A percentile compares a stretch with the other conserved stretches of the same genome.
Evolutionary conservation across 768 basidiomycete genomes (phyloP).

Genomic region (Cystobasidium onofrii): DNA sequence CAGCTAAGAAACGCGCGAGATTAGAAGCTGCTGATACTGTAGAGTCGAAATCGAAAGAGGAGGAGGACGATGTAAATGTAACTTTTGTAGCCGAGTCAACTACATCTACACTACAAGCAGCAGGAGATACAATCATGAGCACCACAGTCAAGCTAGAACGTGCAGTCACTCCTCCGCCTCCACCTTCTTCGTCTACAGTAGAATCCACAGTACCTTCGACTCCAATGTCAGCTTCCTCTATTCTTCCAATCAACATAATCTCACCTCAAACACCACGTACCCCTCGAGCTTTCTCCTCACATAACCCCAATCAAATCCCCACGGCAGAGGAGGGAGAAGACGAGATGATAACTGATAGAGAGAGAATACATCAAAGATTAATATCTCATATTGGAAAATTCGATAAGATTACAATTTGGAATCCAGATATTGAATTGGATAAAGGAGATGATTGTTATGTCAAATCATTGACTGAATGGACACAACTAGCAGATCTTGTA

Average conservation of each 20-base stretch:
- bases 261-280: background rate
- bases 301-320: background rate
- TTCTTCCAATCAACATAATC: background rate
- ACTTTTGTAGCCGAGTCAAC: background rate
- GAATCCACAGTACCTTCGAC: background rate
- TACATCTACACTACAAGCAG: background rate
- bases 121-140: background rate
- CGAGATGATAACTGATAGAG: background rate
- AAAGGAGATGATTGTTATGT: slow-evolving; percentile 15
- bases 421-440: slow-evolving; percentile 25
- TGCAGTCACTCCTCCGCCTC: slow-evolving; percentile 10
- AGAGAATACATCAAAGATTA: background rate
- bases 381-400: background rate
- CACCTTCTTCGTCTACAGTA: background rate
- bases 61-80: background rate
- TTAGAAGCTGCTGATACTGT: background rate
- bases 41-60: background rate
- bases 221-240: background rate
- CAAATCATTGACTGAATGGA: slow-evolving; percentile 13
- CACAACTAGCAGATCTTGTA: slow-evolving; percentile 2
- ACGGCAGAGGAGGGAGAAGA: too few species aligned
- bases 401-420: slow-evolving; percentile 20
- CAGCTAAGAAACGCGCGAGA: slow-evolving; percentile 2
- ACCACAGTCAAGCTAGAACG: background rate
- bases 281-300: background rate